These are phyloP conservation scores for Platismatia glauca DNA, from an alignment of 495 filamentous ascomycete species.

Conservation along the genomic window DNA sequence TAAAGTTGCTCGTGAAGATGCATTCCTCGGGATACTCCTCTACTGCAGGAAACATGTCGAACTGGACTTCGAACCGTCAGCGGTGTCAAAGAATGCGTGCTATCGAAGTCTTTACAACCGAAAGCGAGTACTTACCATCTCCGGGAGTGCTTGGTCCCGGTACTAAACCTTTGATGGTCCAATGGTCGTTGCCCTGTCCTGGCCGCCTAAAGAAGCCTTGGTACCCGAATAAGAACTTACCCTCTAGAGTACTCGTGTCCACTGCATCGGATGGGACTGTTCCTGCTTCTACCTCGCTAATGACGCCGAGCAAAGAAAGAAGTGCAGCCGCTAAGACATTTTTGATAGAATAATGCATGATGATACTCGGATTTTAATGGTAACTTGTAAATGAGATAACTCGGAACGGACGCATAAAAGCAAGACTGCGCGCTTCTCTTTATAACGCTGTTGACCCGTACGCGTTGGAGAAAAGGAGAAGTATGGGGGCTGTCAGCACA, in stretches of 20 bases:
- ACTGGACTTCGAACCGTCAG: conserved; percentile 10
- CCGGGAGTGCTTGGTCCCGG: not conserved
- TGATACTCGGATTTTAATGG: no score
- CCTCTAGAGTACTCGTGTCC: conserved; percentile 26
- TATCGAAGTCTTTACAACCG: not conserved
- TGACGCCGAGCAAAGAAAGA: no score
- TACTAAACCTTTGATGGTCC: conserved; percentile 23
- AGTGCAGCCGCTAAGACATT: no score
- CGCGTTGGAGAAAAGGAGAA: no score
- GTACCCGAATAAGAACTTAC: conserved; percentile 29
- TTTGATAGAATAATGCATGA: no score
- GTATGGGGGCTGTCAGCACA: no score
- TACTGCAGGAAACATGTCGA: conserved; percentile 29
- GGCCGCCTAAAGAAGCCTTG: conserved; percentile 31
- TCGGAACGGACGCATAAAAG: no score
- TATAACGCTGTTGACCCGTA: no score
- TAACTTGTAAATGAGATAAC: no score
- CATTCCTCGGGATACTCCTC: conserved; percentile 29
- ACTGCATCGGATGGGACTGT: no score
- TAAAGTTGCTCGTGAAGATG: conserved; percentile 28
- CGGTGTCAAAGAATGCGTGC: not conserved
- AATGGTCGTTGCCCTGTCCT: conserved; percentile 26
- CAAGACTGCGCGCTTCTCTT: no score
- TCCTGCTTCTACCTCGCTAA: no score
- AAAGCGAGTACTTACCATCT: not conserved